Base-by-base conservation (phyloP, 2,329 filamentous ascomycete species). In the Fusarium udum region DNA sequence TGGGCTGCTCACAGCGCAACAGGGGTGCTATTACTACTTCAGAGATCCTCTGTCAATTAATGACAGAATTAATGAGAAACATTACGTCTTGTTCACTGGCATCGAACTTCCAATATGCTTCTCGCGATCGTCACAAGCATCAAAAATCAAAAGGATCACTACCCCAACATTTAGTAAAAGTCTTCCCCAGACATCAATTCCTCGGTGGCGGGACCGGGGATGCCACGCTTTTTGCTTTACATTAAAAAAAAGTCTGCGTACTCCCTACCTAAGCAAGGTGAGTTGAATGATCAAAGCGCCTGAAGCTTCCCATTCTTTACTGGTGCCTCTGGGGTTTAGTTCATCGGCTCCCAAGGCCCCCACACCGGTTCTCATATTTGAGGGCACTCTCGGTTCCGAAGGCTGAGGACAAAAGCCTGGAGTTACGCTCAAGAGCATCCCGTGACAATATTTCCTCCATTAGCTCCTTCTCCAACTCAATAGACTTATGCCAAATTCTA, bases 291-390 rank as follows among this genome's bases (percentile, higher is more conserved):
- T 73, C 64, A 67, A 53, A 61, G 67, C 67, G 71, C 71, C 67
- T 61, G 67, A 55, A 72, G 51, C 64, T 72, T 72, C 69, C 62
- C 45, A 43, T 63, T 71, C 43, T 48, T 67, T 24, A 56, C 43
- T 71, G 39, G 49, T 56, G 53, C 37, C 48, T 55, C 48, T 49
- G 64, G 59, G 53, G 52, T 65, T 66, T 45, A 34, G 55, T 57
- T 37, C 60, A 24, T 72, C 69, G 68, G 68, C 56, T 71, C 68
- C 32, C 52, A 58, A 39, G 24, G 31, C 32, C 22, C 36, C 65
- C 63, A 61, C 61, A 52, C 70, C 66, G 71, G 66, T 57, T 73
- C 56, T 45, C 43, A 32, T 24, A 14, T 22, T 45, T 26, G 16
- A 20, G 22, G 24, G 24, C 14, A 37, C 16, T 46, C 15, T 69